Conservation (phyloP, 176 grass and related monocot genomes). For the Secale cereale region DNA sequence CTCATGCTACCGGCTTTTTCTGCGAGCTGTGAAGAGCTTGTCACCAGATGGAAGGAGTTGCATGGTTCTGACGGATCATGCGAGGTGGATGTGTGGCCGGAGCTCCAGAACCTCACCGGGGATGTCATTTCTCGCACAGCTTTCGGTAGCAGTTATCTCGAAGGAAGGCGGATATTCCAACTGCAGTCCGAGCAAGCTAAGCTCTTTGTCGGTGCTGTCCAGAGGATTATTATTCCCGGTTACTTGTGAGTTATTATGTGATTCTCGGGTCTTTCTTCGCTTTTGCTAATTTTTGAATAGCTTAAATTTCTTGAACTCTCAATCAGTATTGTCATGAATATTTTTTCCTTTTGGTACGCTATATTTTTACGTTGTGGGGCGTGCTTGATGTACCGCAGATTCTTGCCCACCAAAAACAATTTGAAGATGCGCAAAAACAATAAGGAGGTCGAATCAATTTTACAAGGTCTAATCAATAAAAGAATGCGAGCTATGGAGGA, state of each 20-base stretch:
- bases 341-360: not conserved
- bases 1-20: slow-evolving; percentile 56
- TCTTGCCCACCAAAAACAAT: slow-evolving; percentile 41
- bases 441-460: slow-evolving; percentile 31
- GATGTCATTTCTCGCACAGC: no score
- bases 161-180: no score
- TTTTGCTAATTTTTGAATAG: not conserved
- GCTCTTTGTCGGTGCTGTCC: not conserved
- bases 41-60: slow-evolving; percentile 37
- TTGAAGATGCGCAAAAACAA: slow-evolving; percentile 36
- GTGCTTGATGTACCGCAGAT: not conserved
- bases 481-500: slow-evolving; percentile 30
- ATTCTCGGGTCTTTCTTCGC: not conserved
- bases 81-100: no score
- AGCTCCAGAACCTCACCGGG: no score
- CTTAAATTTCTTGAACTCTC: no score
- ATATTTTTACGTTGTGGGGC: not conserved
- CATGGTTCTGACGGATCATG: no score
- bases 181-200: not conserved
- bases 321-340: no score
- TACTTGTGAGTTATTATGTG: not conserved
- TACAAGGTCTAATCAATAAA: slow-evolving; percentile 33
- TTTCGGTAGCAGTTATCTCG: no score
- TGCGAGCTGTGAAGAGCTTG: slow-evolving; percentile 45
- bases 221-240: slow-evolving; percentile 30